These are phyloP conservation scores for Spongospora subterranea DNA, from an alignment of 208 protist genomes.

Conservation along the genomic window DNA sequence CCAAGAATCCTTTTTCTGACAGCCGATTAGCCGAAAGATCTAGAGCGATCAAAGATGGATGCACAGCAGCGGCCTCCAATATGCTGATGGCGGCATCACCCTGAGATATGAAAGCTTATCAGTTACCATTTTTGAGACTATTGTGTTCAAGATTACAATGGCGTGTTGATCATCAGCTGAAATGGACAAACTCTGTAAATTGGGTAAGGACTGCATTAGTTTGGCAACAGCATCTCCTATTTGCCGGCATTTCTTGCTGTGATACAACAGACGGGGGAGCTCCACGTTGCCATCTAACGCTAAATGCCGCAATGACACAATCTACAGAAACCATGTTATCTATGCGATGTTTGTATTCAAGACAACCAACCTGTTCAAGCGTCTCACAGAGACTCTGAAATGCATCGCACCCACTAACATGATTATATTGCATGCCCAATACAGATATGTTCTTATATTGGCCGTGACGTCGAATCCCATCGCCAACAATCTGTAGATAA, in stretches of 20 bases:
- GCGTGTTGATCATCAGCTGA: slow-evolving; percentile 6
- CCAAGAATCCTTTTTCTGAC: slow-evolving; percentile 29
- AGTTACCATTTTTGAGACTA: neutral
- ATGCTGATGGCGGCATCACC: neutral
- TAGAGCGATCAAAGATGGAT: neutral
- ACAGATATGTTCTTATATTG: neutral
- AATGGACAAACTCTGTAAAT: neutral
- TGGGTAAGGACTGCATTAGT: neutral
- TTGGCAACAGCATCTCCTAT: slow-evolving; percentile 20
- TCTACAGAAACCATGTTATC: neutral
- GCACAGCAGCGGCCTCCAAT: slow-evolving; percentile 3
- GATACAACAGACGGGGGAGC: neutral
- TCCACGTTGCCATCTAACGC: slow-evolving; percentile 38
- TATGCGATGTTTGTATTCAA: neutral
- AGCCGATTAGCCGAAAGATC: neutral
- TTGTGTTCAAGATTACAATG: neutral
- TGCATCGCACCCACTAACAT: neutral
- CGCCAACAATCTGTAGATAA: neutral
- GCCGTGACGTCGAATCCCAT: neutral
- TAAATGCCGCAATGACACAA: neutral
- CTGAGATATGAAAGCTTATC: neutral
- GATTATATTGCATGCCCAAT: slow-evolving; percentile 28
- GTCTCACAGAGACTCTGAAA: slow-evolving; percentile 8
- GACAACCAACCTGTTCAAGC: neutral
- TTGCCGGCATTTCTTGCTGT: slow-evolving; percentile 48